Conservation (phyloP, 306 rosid species). For the Purshia tridentata region DNA sequence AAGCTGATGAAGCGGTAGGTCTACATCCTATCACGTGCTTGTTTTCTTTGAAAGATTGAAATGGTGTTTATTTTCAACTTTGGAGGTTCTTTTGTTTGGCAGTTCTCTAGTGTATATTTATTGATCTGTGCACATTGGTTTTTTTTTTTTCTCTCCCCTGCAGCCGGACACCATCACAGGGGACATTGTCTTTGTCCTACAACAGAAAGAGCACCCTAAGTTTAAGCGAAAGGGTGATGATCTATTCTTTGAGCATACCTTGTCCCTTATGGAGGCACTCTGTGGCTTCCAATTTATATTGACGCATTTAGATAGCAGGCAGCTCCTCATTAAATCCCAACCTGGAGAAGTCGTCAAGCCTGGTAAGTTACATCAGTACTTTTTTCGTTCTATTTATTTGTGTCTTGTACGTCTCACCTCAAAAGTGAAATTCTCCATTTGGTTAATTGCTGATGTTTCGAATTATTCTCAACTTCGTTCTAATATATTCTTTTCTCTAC, state of each 20-base stretch:
- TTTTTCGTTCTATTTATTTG: not conserved
- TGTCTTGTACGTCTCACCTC: not conserved
- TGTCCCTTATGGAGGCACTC: slow-evolving; percentile 80
- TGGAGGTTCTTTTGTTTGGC: not conserved
- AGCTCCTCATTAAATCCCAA: slow-evolving; percentile 82
- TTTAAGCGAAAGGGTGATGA: slow-evolving; percentile 81
- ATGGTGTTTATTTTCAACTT: not conserved
- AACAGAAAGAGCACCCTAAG: slow-evolving; percentile 93
- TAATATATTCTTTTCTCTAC: not conserved
- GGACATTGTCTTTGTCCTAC: slow-evolving; percentile 86
- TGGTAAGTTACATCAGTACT: slow-evolving; percentile 37
- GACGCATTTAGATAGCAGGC: slow-evolving; percentile 81
- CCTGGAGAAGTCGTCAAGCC: slow-evolving; percentile 96
- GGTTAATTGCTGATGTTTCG: not conserved
- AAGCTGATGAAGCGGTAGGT: slow-evolving; percentile 94
- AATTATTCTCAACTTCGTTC: not conserved
- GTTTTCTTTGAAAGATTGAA: not conserved
- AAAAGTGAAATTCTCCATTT: not conserved
- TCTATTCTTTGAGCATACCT: slow-evolving; percentile 70
- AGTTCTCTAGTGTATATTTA: not conserved
- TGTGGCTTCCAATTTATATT: slow-evolving; percentile 89
- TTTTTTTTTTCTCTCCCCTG: slow-evolving; percentile 22
- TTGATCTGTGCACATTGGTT: not conserved
- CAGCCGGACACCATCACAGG: slow-evolving; percentile 98
- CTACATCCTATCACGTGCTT: not conserved